A percentile compares a stretch with the other conserved stretches of the same genome.
Conservation (phyloP, 495 filamentous ascomycete species). For the Penicillium canescens region DNA sequence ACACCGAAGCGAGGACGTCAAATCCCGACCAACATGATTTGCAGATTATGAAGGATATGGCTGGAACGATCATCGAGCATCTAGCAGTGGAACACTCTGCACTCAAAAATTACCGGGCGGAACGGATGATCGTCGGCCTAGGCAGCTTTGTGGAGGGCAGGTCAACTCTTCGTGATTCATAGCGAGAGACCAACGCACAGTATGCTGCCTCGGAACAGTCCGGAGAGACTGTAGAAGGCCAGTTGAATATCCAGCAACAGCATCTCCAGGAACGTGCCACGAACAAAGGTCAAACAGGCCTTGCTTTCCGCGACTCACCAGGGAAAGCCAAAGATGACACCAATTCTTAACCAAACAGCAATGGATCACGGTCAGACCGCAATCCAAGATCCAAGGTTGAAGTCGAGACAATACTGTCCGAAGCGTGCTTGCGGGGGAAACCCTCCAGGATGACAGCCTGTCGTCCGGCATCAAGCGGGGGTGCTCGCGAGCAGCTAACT, state of each 20-base stretch:
- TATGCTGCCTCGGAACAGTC: conserved; percentile 5
- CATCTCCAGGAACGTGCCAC: conserved; percentile 12
- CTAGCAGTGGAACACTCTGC: conserved; percentile 11
- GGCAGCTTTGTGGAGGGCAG: conserved; percentile 34
- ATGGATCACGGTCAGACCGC: neutral
- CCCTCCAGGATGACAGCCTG: conserved; percentile 6
- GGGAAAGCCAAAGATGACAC: neutral
- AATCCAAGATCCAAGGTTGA: neutral
- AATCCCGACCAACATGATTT: conserved; percentile 17
- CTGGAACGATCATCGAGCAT: conserved; percentile 28
- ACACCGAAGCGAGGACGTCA: conserved; percentile 37
- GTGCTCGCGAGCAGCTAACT: conserved; percentile 41
- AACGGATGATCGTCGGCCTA: conserved; percentile 32
- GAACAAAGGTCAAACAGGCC: neutral
- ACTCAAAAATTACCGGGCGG: conserved; percentile 12
- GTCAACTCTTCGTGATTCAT: conserved; percentile 25
- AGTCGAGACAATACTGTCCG: neutral
- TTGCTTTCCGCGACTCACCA: neutral
- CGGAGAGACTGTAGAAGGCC: conserved; percentile 18
- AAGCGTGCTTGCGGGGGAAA: conserved; percentile 8
- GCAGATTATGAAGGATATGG: conserved; percentile 34
- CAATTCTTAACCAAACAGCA: neutral
- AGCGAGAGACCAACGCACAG: conserved; percentile 17
- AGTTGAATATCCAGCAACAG: conserved; percentile 25
- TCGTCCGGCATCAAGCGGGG: conserved; percentile 6